Base-by-base conservation (phyloP, 2,329 filamentous ascomycete genomes). In the Nakataea oryzae region DNA sequence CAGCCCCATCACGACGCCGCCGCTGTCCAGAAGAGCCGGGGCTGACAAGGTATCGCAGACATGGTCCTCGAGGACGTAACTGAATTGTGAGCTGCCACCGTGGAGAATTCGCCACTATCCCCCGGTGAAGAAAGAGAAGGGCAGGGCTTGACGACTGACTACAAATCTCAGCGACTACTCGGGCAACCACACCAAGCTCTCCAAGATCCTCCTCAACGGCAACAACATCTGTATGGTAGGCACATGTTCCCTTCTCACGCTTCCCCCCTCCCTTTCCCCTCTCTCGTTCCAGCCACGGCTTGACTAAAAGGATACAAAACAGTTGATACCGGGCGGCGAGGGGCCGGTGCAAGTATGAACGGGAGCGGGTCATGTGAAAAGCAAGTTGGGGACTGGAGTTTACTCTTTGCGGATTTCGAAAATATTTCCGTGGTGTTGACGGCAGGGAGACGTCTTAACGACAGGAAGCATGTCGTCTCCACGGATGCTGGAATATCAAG, bases 151-250 rank as follows among this genome's bases (percentile, higher is more conserved):
- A 28, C 9, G 13, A 50, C 27, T 58, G 47, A 47, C 9, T n/a
- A n/a, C 30, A 56, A 21, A 17, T 28, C 41, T 30, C 61, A 97
- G 93, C 73, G 95, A 99, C 77, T 96, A 96, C 77, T 87, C 87
- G 6, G 93, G 93, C 65, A 86, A 89, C 69, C 88, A 93, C 75
- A 90, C 87, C 57, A 96, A 96, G 75, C 84, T 99, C 54, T 84
- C 92, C 60, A 97, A 97, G 81, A 96, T 99, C 65, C 78, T 99
- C 55, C 79, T 99, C 54, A 99, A 99, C 71, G 95, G 95, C 63
- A 99, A 99, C 79, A 97, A 97, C 71, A 91, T 99, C 66, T 97
- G 93, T 89, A 99, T 99, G 95, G 95, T 96, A 83, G 56, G 21
- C 5, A 32, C 56, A 4, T 9, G 41, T n/a, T 9, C 17, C 2